Evolutionary conservation across 805 yeast species (phyloP).

Genomic region (Huiozyma sinensis): DNA sequence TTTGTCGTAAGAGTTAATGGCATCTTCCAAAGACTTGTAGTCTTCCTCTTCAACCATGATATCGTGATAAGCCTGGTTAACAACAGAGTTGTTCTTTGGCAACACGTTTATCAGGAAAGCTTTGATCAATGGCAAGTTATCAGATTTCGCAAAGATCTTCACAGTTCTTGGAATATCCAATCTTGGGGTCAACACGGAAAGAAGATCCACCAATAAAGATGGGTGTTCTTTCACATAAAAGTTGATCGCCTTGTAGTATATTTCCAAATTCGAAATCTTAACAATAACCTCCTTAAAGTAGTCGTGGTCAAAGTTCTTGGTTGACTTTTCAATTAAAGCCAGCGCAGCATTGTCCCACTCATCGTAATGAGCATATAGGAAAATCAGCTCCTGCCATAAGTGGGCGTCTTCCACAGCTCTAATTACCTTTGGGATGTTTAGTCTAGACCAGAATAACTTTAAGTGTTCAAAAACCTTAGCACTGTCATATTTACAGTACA

Average conservation of each 20-base stretch:
- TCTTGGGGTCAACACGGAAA: conserved; percentile 76
- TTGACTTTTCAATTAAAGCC: conserved; percentile 90
- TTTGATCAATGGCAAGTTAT: conserved; percentile 90
- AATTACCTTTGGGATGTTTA: conserved; percentile 94
- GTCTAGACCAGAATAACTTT: conserved; percentile 95
- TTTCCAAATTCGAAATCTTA: conserved; percentile 91
- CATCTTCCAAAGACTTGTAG: conserved; percentile 75
- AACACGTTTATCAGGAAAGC: conserved; percentile 89
- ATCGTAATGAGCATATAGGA: conserved; percentile 94
- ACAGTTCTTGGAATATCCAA: conserved; percentile 92
- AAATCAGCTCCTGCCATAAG: conserved; percentile 91
- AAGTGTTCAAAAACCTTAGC: conserved; percentile 90
- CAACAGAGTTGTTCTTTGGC: conserved; percentile 81
- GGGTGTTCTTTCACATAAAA: conserved; percentile 92
- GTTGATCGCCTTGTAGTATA: conserved; percentile 93
- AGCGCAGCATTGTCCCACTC: conserved; percentile 99
- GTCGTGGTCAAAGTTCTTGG: conserved; percentile 84
- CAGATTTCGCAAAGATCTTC: conserved; percentile 86
- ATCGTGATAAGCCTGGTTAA: conserved; percentile 92
- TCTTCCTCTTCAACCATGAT: conserved; percentile 94
- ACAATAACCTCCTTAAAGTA: conserved; percentile 91
- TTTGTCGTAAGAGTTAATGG: conserved; percentile 82
- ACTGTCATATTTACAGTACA: conserved; percentile 85
- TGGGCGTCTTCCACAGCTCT: conserved; percentile 90
- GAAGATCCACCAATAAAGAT: conserved; percentile 73